Evolutionary conservation across 2,329 filamentous ascomycete genomes (phyloP), one percentile per base, ranked within the genome.

Genomic region (Thielaviopsis punctulata): DNA sequence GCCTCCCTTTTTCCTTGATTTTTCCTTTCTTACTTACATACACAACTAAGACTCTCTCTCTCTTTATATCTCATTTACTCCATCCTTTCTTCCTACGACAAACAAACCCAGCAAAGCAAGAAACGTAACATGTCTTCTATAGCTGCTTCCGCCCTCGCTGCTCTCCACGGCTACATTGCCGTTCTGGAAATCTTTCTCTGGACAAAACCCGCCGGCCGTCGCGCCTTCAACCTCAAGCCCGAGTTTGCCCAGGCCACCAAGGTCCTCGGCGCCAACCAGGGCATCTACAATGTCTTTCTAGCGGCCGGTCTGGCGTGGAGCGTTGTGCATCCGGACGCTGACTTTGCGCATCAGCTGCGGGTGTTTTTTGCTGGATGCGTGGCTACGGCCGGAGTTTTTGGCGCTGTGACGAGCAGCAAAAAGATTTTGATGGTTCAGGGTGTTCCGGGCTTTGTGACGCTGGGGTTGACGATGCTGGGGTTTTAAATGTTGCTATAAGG

Each of bases 261-360:
- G 55, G 58, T 62, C 3, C 62, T 75, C 33, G 72, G 69, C 46
- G 69, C 69, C 50, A 75, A 74, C 60, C 71, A 74, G 58, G 72
- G 72, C 19, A 63, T 75, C 5, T 75, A 75, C 62, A 75, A 75
- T 58, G 71, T 72, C 43, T 73, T 75, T 52, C 63, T 75, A n/a
- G 67, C 70, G 2, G 70, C 70, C 1, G 72, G 72, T 0, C 60
- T 75, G 1, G 54, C 62, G 23, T 75, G 72, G 72, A 65, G 67
- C 2, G 56, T 73, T n/a, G n/a, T 62, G 3, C 70, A 75, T 57
- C 69, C 71, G 1, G 63, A 65, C 5, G 51, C 62, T 6, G 66
- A 61, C 36, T 67, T 75, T 54, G 66, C 64, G 15, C 57, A 51
- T 3, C 68, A 75, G 61, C 62, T 75, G 48, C 62, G 64, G 41